These are phyloP conservation scores for Eimeria sp. DNA, from an alignment of 169 alveolate genomes.

Conservation along the genomic window DNA sequence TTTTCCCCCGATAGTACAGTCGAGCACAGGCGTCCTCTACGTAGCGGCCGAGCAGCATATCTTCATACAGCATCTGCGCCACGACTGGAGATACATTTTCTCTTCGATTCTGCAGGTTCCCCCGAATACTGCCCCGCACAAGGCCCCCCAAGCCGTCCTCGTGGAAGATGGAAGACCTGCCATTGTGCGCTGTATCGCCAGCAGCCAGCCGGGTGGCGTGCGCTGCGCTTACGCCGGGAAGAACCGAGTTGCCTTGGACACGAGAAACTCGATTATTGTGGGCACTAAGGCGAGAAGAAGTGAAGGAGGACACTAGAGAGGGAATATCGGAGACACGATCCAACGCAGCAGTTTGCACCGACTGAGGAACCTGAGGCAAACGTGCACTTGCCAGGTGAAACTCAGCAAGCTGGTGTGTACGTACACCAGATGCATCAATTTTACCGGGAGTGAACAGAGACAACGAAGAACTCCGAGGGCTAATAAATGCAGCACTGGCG, in stretches of 20 bases:
- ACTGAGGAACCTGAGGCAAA: background rate
- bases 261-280: background rate
- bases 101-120: slow-evolving; percentile 28
- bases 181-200: background rate
- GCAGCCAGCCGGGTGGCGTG: background rate
- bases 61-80: slow-evolving; percentile 90
- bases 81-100: slow-evolving; percentile 84
- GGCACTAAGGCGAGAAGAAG: background rate
- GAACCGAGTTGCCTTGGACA: background rate
- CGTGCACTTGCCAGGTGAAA: slow-evolving; percentile 12
- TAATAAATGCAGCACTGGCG: slow-evolving; percentile 28
- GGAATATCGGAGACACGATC: slow-evolving; percentile 43
- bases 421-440: background rate
- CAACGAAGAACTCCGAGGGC: background rate
- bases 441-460: background rate
- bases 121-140: slow-evolving; percentile 57
- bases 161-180: slow-evolving; percentile 7
- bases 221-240: background rate
- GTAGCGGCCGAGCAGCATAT: slow-evolving; percentile 90
- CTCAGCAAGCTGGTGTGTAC: slow-evolving; percentile 19
- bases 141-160: slow-evolving; percentile 65
- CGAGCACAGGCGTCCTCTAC: slow-evolving; percentile 93
- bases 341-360: background rate
- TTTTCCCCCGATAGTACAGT: slow-evolving; percentile 90
- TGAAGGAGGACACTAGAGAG: background rate